phyloP scores from a whole-genome alignment of 1,284 basidiomycete species.

The Cryptococcus depauperatus region DNA sequence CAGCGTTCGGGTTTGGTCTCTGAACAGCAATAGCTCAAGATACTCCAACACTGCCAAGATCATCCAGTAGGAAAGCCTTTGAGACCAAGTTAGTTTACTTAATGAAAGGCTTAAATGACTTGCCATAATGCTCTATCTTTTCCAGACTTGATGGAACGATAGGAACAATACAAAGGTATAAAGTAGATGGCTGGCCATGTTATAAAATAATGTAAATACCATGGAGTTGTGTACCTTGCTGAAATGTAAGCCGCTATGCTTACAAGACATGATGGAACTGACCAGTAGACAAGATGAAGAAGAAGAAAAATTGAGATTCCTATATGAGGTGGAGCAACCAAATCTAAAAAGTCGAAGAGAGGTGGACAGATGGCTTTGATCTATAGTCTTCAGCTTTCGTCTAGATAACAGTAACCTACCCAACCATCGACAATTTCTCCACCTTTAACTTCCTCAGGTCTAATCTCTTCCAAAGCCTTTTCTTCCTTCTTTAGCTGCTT shows the following conservation, averaged over 20 bases:
- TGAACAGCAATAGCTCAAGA: slow-evolving; percentile 23
- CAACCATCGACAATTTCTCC: slow-evolving; percentile 17
- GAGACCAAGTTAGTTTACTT: not conserved
- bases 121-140: slow-evolving; percentile 21
- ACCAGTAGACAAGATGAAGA: slow-evolving; percentile 25
- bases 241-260: not conserved
- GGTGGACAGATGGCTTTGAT: slow-evolving; percentile 22
- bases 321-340: slow-evolving; percentile 23
- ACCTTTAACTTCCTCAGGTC: slow-evolving; percentile 8
- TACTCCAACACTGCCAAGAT: slow-evolving; percentile 24
- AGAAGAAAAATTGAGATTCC: slow-evolving; percentile 15
- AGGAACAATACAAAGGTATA: slow-evolving; percentile 19
- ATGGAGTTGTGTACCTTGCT: slow-evolving; percentile 20
- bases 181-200: slow-evolving; percentile 21
- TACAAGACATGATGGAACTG: not conserved
- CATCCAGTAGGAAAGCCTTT: slow-evolving; percentile 27
- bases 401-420: slow-evolving; percentile 10
- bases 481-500: slow-evolving; percentile 12
- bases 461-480: slow-evolving; percentile 5
- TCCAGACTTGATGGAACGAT: slow-evolving; percentile 11
- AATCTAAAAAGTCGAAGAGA: slow-evolving; percentile 20
- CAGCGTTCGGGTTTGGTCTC: slow-evolving; percentile 16
- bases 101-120: slow-evolving; percentile 1
- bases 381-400: slow-evolving; percentile 8
- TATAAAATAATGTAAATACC: slow-evolving; percentile 26